Conservation (phyloP, 441 rosid genomes). For the Isatis lusitanica region DNA sequence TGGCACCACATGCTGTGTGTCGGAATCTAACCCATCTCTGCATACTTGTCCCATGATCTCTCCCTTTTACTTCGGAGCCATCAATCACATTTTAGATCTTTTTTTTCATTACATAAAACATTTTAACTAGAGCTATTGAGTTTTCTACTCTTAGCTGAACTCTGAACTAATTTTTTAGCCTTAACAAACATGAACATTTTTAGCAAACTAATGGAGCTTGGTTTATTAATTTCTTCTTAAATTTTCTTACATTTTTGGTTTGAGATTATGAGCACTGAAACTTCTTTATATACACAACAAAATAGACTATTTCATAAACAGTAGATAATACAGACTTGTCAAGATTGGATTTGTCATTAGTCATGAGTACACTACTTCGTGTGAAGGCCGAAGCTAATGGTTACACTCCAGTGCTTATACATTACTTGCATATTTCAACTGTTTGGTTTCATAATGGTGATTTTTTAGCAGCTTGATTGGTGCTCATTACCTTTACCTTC, state of each 20-base stretch:
- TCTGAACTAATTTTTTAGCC: background rate
- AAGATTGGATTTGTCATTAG: background rate
- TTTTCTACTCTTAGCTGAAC: background rate
- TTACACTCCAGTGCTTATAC: background rate
- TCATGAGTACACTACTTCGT: background rate
- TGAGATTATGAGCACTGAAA: background rate
- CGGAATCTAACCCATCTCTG: slow-evolving; percentile 35
- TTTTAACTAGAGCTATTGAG: background rate
- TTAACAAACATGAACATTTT: background rate
- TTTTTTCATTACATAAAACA: background rate
- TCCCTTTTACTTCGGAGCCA: slow-evolving; percentile 19
- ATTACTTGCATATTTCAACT: background rate
- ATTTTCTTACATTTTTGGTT: background rate
- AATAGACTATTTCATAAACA: background rate
- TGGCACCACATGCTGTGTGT: slow-evolving; percentile 40
- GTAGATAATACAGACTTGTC: background rate
- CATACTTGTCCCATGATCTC: slow-evolving; percentile 30
- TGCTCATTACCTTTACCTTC: background rate
- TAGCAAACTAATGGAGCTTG: background rate
- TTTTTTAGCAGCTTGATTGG: background rate
- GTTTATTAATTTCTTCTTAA: background rate
- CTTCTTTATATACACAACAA: background rate
- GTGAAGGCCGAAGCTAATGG: background rate
- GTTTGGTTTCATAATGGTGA: background rate
- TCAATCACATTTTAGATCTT: slow-evolving; percentile 22